These are phyloP conservation scores for Pichia nanzhaoensis DNA, from an alignment of 805 yeast species.

Conservation along the genomic window DNA sequence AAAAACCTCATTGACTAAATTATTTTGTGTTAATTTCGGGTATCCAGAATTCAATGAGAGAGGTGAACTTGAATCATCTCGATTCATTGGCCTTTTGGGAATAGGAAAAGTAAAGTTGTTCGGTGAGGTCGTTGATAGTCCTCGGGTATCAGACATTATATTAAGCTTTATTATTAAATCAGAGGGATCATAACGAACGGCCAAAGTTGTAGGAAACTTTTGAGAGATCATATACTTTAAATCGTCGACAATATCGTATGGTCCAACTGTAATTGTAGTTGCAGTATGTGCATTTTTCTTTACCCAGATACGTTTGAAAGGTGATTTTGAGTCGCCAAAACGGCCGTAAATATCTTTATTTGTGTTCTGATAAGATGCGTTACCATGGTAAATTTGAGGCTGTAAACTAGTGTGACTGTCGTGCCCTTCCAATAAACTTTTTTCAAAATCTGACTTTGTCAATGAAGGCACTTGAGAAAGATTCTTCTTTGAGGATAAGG, in stretches of 20 bases:
- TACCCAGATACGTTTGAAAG: slow-evolving; percentile 46
- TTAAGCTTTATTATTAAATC: slow-evolving; percentile 40
- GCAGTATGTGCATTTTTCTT: slow-evolving; percentile 47
- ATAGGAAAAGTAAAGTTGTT: not conserved
- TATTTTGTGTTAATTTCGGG: slow-evolving; percentile 15
- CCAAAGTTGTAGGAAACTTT: slow-evolving; percentile 64
- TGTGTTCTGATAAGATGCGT: too few species aligned
- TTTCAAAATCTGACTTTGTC: too few species aligned
- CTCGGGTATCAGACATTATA: slow-evolving; percentile 10
- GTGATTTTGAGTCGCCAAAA: not conserved
- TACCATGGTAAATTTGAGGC: too few species aligned
- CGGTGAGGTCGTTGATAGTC: not conserved
- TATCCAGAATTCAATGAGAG: not conserved
- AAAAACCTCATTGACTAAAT: slow-evolving; percentile 5
- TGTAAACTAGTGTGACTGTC: too few species aligned
- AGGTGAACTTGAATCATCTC: slow-evolving; percentile 4
- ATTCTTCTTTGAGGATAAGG: too few species aligned
- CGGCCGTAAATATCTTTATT: not conserved
- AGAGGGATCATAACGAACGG: slow-evolving; percentile 59
- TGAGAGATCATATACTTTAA: slow-evolving; percentile 56
- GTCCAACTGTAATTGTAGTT: slow-evolving; percentile 59
- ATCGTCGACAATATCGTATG: slow-evolving; percentile 72
- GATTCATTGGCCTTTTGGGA: not conserved
- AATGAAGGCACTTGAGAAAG: too few species aligned
- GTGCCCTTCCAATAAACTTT: too few species aligned